Conservation (phyloP, 371 early-diverging fungal genomes). For the Actinomortierella wolfii region DNA sequence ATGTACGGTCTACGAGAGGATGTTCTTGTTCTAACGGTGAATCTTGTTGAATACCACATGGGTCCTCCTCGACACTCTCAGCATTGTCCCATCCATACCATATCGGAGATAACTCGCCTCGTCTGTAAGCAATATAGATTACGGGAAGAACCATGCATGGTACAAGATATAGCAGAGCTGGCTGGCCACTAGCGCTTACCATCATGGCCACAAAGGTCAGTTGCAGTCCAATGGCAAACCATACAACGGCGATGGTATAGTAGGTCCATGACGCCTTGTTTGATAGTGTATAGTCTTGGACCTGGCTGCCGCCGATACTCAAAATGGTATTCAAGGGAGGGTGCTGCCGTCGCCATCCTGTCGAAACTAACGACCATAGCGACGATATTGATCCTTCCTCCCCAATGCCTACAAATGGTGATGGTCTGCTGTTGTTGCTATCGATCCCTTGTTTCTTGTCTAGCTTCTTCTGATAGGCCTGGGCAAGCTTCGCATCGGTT, state of each 20-base stretch:
- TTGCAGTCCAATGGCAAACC: conserved; percentile 37
- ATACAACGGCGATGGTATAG: conserved; percentile 33
- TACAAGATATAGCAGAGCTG: conserved; percentile 43
- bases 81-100: conserved; percentile 33
- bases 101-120: conserved; percentile 34
- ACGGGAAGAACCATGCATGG: conserved; percentile 42
- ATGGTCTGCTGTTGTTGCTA: too few relatives aligned
- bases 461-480: conserved; percentile 2
- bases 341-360: too few relatives aligned
- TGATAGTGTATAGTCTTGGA: too few relatives aligned
- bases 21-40: neutral
- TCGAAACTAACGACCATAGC: too few relatives aligned
- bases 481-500: conserved; percentile 35
- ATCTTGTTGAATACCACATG: neutral
- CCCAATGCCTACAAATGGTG: too few relatives aligned
- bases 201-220: conserved; percentile 47
- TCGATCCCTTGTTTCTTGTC: too few relatives aligned
- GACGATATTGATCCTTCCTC: too few relatives aligned
- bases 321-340: too few relatives aligned
- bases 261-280: conserved; percentile 33
- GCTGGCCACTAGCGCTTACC: conserved; percentile 44
- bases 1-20: neutral
- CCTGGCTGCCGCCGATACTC: too few relatives aligned
- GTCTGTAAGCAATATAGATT: conserved; percentile 19
- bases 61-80: conserved; percentile 1